These are phyloP conservation scores for Annulohypoxylon bovei DNA, from an alignment of 495 filamentous ascomycete genomes.

Conservation along the genomic window DNA sequence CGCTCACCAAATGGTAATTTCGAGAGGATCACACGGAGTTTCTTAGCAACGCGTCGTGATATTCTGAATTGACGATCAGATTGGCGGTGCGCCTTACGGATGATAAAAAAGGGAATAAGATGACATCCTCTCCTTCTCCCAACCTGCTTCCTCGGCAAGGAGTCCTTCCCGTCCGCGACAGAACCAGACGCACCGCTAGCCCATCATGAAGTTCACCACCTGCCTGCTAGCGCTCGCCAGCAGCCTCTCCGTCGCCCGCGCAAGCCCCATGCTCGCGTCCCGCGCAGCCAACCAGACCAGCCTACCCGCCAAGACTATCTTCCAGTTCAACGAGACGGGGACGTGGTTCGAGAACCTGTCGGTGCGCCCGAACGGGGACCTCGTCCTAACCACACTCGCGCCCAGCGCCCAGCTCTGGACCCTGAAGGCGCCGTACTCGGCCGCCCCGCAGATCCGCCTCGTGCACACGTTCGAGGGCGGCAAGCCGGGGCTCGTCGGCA, in stretches of 20 bases:
- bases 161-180: not conserved
- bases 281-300: not conserved
- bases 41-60: slow-evolving; percentile 11
- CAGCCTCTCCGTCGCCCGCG: not conserved
- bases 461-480: slow-evolving; percentile 51
- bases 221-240: slow-evolving; percentile 18
- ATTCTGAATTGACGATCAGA: not conserved
- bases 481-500: slow-evolving; percentile 48
- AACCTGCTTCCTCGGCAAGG: not conserved
- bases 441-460: slow-evolving; percentile 43
- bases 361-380: slow-evolving; percentile 56
- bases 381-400: slow-evolving; percentile 54
- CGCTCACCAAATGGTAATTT: not conserved
- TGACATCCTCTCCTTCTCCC: not conserved
- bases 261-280: not conserved
- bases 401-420: slow-evolving; percentile 47
- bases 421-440: slow-evolving; percentile 36
- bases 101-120: slow-evolving; percentile 7
- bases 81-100: not conserved
- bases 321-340: slow-evolving; percentile 35
- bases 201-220: slow-evolving; percentile 18
- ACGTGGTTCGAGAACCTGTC: slow-evolving; percentile 57
- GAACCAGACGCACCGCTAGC: not conserved
- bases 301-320: slow-evolving; percentile 25
- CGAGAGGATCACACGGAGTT: slow-evolving; percentile 12